Conservation (phyloP, 345 rosid genomes). For the Xanthoceras sorbifolium region DNA sequence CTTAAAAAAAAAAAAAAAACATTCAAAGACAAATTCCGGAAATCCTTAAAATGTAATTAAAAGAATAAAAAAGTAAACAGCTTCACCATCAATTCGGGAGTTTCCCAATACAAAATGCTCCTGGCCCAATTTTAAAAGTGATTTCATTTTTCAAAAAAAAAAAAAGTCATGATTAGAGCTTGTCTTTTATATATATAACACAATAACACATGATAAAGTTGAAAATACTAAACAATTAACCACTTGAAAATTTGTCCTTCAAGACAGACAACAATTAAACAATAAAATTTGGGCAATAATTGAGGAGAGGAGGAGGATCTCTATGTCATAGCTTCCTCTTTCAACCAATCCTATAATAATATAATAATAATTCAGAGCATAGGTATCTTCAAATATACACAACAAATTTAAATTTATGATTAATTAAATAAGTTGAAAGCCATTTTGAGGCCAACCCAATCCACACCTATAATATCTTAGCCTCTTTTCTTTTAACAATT, state of each 20-base stretch:
- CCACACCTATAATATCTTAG: no score
- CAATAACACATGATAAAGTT: neutral
- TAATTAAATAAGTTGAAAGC: no score
- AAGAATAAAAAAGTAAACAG: neutral
- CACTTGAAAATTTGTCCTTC: no score
- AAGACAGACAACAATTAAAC: no score
- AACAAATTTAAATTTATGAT: no score
- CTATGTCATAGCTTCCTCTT: neutral
- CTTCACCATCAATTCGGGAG: neutral
- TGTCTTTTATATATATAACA: no score
- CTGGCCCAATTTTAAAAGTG: neutral
- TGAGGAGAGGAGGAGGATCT: neutral
- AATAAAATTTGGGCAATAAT: neutral
- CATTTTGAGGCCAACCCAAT: no score
- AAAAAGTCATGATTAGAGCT: neutral
- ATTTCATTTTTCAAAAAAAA: neutral
- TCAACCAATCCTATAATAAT: neutral
- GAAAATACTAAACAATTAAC: no score
- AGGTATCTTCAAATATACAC: neutral
- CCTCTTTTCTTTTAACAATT: no score
- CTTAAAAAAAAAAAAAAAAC: no score
- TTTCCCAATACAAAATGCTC: neutral
- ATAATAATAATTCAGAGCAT: neutral
- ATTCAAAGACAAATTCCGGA: no score
- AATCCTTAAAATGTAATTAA: neutral